Conservation (phyloP, 179 eudicot genomes). For the Corrigiola litoralis region DNA sequence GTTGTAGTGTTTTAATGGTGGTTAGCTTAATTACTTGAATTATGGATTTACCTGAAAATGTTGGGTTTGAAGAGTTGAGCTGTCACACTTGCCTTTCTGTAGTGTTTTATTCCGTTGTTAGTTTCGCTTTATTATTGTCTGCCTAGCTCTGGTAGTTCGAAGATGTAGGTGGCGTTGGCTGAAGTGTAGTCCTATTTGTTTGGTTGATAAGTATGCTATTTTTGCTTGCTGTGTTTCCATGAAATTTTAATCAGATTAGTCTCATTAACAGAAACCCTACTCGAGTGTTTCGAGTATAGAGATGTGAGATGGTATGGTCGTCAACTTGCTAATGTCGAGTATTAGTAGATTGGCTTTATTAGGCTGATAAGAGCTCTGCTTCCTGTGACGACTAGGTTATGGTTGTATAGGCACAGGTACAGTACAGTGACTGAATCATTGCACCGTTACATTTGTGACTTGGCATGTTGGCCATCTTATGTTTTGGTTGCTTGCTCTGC, state of each 20-base stretch:
- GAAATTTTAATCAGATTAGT: no score
- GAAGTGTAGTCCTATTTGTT: not conserved
- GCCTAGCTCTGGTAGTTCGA: no score
- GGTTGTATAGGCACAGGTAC: not conserved
- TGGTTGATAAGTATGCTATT: not conserved
- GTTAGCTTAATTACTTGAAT: not conserved
- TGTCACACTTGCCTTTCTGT: not conserved
- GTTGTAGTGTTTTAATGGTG: not conserved
- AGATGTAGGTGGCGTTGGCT: no score
- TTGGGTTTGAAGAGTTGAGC: not conserved
- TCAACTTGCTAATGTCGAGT: no score
- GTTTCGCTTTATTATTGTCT: not conserved
- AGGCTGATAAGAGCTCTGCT: no score
- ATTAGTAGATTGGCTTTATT: no score
- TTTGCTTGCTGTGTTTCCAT: not conserved
- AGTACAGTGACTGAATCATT: no score
- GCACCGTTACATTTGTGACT: no score
- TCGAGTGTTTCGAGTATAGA: not conserved
- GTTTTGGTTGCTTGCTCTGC: not conserved
- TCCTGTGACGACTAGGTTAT: not conserved
- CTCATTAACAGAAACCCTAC: not conserved
- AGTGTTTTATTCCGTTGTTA: not conserved
- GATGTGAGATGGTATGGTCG: not conserved
- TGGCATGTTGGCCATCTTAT: no score
- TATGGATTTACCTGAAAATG: not conserved